Conservation (phyloP, 2,329 filamentous ascomycete species). For the Periconia digitata region DNA sequence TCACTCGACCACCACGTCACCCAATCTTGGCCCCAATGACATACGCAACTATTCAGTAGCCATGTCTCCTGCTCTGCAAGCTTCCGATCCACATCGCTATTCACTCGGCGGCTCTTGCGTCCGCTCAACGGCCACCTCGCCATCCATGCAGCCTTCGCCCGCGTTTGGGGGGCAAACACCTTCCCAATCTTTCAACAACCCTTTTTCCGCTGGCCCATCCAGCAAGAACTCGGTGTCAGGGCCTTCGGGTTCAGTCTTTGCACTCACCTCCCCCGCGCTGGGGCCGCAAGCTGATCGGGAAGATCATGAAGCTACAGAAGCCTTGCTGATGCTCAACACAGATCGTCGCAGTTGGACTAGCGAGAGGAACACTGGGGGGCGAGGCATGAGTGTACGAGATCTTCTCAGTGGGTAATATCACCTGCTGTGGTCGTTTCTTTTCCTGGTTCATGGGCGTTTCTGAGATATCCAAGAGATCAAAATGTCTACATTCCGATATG, state of each 20-base stretch:
- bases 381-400: constrained; percentile 52
- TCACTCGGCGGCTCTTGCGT: constrained; percentile 46
- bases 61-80: constrained; percentile 43
- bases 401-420: constrained; percentile 36
- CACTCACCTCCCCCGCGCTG: constrained; percentile 40
- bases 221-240: constrained; percentile 28
- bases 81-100: constrained; percentile 52
- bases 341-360: constrained; percentile 62
- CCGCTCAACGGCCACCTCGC: constrained; percentile 38
- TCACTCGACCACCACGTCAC: constrained; percentile 45
- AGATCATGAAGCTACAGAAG: constrained; percentile 78
- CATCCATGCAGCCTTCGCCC: constrained; percentile 38
- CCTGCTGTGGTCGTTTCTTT: neutral
- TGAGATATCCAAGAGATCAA: neutral
- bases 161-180: constrained; percentile 46
- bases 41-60: constrained; percentile 49
- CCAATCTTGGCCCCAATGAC: constrained; percentile 43
- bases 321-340: constrained; percentile 82
- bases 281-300: constrained; percentile 42
- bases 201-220: constrained; percentile 28
- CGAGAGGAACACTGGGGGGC: constrained; percentile 18
- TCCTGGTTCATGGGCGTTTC: neutral
- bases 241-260: constrained; percentile 28
- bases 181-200: constrained; percentile 31
- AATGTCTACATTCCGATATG: too few species aligned